phyloP scores from a whole-genome alignment of 805 yeast genomes.

The Candida khao-thaluensis region DNA sequence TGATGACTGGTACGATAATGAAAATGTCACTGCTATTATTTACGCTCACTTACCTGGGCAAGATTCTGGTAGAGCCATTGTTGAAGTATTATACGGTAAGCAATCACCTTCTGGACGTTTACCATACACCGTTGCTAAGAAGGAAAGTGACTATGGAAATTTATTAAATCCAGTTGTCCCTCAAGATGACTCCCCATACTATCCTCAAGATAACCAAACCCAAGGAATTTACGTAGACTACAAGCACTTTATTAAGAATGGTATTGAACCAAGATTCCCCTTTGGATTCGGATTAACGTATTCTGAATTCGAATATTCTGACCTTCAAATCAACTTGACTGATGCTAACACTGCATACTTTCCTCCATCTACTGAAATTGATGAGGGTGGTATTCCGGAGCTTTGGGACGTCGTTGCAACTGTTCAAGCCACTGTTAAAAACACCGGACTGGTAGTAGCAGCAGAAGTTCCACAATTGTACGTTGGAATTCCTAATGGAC shows the following conservation, averaged over 20 bases:
- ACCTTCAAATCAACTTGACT: constrained; percentile 17
- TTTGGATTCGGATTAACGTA: constrained; percentile 32
- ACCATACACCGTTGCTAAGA: constrained; percentile 59
- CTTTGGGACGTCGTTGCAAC: constrained; percentile 51
- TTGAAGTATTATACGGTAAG: constrained; percentile 56
- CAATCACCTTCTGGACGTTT: constrained; percentile 56
- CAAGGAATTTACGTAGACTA: constrained; percentile 52
- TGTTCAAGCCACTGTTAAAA: constrained; percentile 42
- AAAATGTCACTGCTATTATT: constrained; percentile 54
- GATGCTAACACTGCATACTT: constrained; percentile 41
- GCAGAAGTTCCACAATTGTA: constrained; percentile 51
- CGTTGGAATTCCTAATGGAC: constrained; percentile 51
- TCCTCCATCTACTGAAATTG: constrained; percentile 37
- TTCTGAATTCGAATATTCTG: constrained; percentile 20
- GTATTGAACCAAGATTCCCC: constrained; percentile 47
- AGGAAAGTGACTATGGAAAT: constrained; percentile 37
- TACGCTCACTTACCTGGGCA: constrained; percentile 55
- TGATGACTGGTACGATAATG: constrained; percentile 54
- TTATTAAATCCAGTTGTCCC: constrained; percentile 32
- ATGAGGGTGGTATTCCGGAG: constrained; percentile 58
- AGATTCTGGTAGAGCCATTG: constrained; percentile 52
- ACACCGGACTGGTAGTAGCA: constrained; percentile 45
- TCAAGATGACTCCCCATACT: constrained; percentile 21
- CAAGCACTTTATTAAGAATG: constrained; percentile 51
- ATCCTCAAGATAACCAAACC: constrained; percentile 42